A percentile compares a stretch with the other conserved stretches of the same genome.
These are phyloP conservation scores for Stentor roeselii DNA, from an alignment of 73 alveolate species.

Conservation along the genomic window DNA sequence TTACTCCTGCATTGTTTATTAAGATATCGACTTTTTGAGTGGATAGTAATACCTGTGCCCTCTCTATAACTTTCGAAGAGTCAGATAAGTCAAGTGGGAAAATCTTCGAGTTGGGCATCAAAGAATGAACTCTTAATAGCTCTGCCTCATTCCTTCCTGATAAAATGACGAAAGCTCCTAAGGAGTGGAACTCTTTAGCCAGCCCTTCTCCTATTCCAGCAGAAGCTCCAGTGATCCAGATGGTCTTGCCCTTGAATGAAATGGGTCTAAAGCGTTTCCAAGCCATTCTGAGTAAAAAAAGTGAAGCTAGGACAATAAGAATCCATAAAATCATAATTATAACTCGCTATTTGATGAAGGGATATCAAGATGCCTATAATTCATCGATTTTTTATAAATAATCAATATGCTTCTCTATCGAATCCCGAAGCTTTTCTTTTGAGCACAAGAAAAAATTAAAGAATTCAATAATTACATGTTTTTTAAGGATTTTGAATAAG, in stretches of 20 bases:
- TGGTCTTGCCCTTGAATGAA: no score
- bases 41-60: not conserved
- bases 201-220: conserved; percentile 35
- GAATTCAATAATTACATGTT: not conserved
- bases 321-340: no score
- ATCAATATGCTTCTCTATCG: not conserved
- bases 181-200: conserved; percentile 5
- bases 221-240: conserved; percentile 47
- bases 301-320: no score
- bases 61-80: not conserved
- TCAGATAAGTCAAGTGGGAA: not conserved
- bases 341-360: no score
- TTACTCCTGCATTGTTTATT: conserved; percentile 37
- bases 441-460: not conserved
- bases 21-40: conserved; percentile 25
- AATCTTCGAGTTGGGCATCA: not conserved
- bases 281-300: no score
- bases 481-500: not conserved
- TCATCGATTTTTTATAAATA: no score
- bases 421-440: not conserved
- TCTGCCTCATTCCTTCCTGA: conserved; percentile 31
- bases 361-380: no score
- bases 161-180: conserved; percentile 30
- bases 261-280: no score
- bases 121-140: not conserved